Evolutionary conservation across 73 alveolate genomes (phyloP).

Genomic region (Halteria grandinella): DNA sequence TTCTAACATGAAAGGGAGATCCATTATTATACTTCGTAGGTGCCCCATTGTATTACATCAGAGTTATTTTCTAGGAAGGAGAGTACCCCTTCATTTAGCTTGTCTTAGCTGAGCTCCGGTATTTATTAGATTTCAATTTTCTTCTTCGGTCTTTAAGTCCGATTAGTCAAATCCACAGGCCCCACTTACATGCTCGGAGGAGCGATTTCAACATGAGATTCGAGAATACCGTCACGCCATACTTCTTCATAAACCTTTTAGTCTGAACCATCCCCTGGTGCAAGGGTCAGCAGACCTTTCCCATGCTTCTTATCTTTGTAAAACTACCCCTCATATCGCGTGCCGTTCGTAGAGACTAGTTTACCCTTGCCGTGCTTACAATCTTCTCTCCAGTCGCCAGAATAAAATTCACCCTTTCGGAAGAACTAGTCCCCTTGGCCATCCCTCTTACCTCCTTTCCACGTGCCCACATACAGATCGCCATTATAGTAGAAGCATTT

Average conservation of each 20-base stretch:
- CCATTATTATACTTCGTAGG: conserved; percentile 33
- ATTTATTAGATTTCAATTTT: no score
- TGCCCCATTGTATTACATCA: conserved; percentile 27
- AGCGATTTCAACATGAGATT: conserved; percentile 21
- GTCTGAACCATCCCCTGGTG: no score
- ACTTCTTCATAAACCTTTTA: conserved; percentile 59
- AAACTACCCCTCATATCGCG: conserved; percentile 71
- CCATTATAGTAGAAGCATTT: conserved; percentile 61
- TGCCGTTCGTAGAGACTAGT: conserved; percentile 69
- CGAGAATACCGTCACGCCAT: conserved; percentile 55
- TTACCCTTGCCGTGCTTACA: conserved; percentile 75
- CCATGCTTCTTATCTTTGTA: conserved; percentile 76
- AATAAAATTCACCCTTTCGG: conserved; percentile 63
- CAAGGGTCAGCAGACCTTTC: conserved; percentile 63
- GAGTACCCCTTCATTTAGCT: neutral
- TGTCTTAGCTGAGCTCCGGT: neutral
- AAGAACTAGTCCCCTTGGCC: conserved; percentile 65
- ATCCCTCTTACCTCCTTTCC: conserved; percentile 54
- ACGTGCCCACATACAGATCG: conserved; percentile 61
- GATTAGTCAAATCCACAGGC: no score
- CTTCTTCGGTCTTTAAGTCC: no score
- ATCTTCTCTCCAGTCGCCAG: conserved; percentile 51
- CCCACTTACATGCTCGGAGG: no score
- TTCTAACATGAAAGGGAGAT: no score
- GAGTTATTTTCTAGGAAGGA: neutral